Conservation (phyloP, 2,329 filamentous ascomycete species). For the Penicillium sp. region DNA sequence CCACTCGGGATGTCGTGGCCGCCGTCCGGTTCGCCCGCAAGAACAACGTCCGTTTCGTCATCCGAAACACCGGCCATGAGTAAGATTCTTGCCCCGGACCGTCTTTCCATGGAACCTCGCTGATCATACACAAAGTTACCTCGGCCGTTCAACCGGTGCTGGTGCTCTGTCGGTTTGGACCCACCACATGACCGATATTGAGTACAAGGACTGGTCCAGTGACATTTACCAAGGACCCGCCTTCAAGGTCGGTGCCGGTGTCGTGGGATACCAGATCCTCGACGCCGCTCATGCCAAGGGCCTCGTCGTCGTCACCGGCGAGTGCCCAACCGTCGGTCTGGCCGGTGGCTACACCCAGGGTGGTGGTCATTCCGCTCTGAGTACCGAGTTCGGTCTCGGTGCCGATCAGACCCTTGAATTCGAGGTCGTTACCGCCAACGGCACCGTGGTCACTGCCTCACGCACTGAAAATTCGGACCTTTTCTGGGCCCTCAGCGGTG, state of each 20-base stretch:
- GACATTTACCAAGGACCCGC: conserved; percentile 51
- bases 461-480: conserved; percentile 18
- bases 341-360: conserved; percentile 62
- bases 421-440: conserved; percentile 40
- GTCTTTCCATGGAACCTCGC: not conserved
- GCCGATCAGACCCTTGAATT: conserved; percentile 54
- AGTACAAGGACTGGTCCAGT: conserved; percentile 37
- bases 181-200: conserved; percentile 31
- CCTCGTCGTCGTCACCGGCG: conserved; percentile 55
- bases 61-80: conserved; percentile 46
- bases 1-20: conserved; percentile 27
- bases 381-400: conserved; percentile 55
- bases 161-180: conserved; percentile 45
- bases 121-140: conserved; percentile 17
- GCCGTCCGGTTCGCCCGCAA: conserved; percentile 45
- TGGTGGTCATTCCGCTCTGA: conserved; percentile 58
- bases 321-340: conserved; percentile 56
- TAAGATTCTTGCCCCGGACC: conserved; percentile 9
- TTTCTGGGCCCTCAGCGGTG: conserved; percentile 25
- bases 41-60: conserved; percentile 53
- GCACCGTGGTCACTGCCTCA: conserved; percentile 17
- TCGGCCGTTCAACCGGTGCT: conserved; percentile 61
- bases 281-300: conserved; percentile 46
- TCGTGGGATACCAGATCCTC: conserved; percentile 53
- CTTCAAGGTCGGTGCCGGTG: conserved; percentile 55